These are phyloP conservation scores for Exophiala sideris DNA, from an alignment of 2,329 filamentous ascomycete genomes.

Conservation along the genomic window DNA sequence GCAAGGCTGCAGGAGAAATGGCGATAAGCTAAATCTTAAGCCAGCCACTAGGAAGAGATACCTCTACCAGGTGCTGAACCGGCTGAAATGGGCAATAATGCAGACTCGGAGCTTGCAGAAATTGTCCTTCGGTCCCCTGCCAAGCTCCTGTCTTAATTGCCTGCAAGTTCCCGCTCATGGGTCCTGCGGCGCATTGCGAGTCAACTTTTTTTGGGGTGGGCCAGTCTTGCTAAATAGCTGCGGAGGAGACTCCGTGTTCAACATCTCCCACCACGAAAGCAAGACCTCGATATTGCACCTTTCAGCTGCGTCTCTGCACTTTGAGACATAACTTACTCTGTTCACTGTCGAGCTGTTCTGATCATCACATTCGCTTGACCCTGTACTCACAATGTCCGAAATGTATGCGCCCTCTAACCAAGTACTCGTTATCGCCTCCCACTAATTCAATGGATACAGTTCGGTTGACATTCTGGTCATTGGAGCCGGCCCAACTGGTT, in stretches of 20 bases:
- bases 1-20: no score
- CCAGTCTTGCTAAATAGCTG: no score
- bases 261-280: no score
- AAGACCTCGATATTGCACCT: neutral
- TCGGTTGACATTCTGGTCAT: constrained; percentile 97
- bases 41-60: no score
- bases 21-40: no score
- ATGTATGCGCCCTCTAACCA: constrained; percentile 12
- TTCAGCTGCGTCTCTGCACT: neutral
- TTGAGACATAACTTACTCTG: neutral
- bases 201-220: constrained; percentile 1
- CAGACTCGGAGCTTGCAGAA: no score
- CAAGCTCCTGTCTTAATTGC: neutral
- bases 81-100: no score
- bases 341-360: neutral
- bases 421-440: neutral
- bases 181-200: no score
- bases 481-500: constrained; percentile 93
- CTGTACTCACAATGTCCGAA: constrained; percentile 16
- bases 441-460: constrained; percentile 47
- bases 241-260: no score
- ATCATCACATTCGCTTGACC: constrained; percentile 3
- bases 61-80: no score
- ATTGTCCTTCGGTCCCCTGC: neutral
- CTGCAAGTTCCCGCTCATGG: no score